phyloP scores from a whole-genome alignment of 2,329 filamentous ascomycete species.

The Purpureocillium lavendulum region DNA sequence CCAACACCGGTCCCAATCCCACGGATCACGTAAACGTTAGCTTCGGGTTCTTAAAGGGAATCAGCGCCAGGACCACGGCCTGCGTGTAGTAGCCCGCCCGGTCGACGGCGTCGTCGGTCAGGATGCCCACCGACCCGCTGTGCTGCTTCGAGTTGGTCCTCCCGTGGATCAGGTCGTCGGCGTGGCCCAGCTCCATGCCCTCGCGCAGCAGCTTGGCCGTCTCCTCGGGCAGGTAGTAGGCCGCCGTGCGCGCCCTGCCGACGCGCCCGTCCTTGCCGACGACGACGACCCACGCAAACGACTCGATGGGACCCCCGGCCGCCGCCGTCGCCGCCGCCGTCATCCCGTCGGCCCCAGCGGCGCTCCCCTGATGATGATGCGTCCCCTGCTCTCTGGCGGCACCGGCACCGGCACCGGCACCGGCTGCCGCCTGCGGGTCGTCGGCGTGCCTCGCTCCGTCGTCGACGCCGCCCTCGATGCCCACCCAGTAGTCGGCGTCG shows the following conservation, averaged over 20 bases:
- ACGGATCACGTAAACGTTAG: conserved; percentile 18
- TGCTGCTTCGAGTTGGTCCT: conserved; percentile 26
- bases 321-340: conserved; percentile 9
- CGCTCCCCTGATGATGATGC: no score
- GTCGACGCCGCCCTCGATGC: conserved; percentile 32
- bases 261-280: conserved; percentile 12
- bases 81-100: conserved; percentile 27
- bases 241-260: conserved; percentile 28
- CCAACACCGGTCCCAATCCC: no score
- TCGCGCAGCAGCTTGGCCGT: conserved; percentile 22
- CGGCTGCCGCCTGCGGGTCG: background rate
- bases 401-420: no score
- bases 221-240: conserved; percentile 28
- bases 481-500: conserved; percentile 29
- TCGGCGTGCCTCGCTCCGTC: conserved; percentile 1
- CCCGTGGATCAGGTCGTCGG: conserved; percentile 29
- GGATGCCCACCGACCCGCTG: conserved; percentile 29
- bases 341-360: no score
- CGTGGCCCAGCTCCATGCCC: conserved; percentile 30
- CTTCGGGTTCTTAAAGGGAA: conserved; percentile 27
- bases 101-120: conserved; percentile 28
- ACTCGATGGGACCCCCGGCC: conserved; percentile 17
- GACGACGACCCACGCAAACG: conserved; percentile 33
- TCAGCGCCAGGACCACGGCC: conserved; percentile 30
- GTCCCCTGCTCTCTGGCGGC: no score